Conservation (phyloP, 1,284 basidiomycete species). For the Flammula alnicola region DNA sequence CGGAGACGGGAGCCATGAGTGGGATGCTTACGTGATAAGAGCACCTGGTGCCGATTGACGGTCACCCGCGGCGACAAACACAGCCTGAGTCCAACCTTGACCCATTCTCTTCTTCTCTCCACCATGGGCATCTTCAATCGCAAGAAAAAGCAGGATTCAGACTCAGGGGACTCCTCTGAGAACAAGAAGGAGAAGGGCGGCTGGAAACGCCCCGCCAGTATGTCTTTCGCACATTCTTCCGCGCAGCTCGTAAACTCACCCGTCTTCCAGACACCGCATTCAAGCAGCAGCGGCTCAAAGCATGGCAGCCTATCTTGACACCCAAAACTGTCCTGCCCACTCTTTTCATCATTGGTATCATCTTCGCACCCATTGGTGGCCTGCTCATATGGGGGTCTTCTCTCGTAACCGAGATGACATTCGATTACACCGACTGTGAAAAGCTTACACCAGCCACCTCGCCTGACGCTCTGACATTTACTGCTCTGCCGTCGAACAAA, state of each 20-base stretch:
- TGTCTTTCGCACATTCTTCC: conserved; percentile 37
- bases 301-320: conserved; percentile 99
- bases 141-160: conserved; percentile 45
- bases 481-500: conserved; percentile 62
- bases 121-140: conserved; percentile 63
- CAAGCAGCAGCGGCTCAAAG: conserved; percentile 99
- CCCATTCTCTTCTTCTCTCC: conserved; percentile 28
- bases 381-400: conserved; percentile 87
- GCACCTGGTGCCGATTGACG: conserved; percentile 9
- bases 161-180: conserved; percentile 44
- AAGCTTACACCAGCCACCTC: conserved; percentile 55
- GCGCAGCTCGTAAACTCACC: conserved; percentile 29
- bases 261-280: conserved; percentile 84
- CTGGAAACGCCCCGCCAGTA: conserved; percentile 89
- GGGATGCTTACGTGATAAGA: conserved; percentile 33
- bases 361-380: conserved; percentile 97
- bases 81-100: too few relatives aligned
- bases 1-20: conserved; percentile 43
- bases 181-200: conserved; percentile 85
- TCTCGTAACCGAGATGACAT: conserved; percentile 89
- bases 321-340: conserved; percentile 97
- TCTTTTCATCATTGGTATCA: conserved; percentile 90
- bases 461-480: conserved; percentile 42
- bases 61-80: conserved; percentile 50
- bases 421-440: conserved; percentile 96